These are phyloP conservation scores for Kodamaea kakaduensis DNA, from an alignment of 805 yeast genomes.

Conservation along the genomic window DNA sequence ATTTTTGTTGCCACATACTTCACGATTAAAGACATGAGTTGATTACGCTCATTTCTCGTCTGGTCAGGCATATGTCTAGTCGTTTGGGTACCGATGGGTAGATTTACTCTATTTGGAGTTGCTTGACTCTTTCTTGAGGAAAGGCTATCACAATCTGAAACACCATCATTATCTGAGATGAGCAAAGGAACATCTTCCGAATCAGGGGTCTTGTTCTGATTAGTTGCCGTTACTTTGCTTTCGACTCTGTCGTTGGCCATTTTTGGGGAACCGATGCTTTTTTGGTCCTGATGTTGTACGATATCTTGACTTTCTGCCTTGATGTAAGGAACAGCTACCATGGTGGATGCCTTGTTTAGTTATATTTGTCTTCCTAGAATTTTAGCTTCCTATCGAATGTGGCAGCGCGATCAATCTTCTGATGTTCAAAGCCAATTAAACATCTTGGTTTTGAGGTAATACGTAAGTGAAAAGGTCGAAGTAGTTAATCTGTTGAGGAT, in stretches of 20 bases:
- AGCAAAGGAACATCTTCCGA: slow-evolving; percentile 31
- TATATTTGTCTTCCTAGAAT: neutral
- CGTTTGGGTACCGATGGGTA: neutral
- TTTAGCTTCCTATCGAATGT: neutral
- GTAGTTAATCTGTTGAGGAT: slow-evolving; percentile 5
- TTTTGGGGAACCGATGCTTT: neutral
- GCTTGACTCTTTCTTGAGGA: slow-evolving; percentile 9
- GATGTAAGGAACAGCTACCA: slow-evolving; percentile 2
- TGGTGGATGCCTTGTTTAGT: neutral
- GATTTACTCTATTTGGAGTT: neutral
- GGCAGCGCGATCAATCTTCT: neutral
- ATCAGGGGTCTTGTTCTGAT: slow-evolving; percentile 4
- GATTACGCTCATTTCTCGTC: slow-evolving; percentile 30
- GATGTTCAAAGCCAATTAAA: neutral
- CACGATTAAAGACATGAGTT: slow-evolving; percentile 40
- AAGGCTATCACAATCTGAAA: slow-evolving; percentile 25
- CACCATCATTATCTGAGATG: slow-evolving; percentile 30
- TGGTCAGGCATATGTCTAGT: slow-evolving; percentile 13
- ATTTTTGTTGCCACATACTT: slow-evolving; percentile 42
- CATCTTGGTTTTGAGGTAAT: slow-evolving; percentile 1
- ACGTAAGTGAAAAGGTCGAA: neutral
- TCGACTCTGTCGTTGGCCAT: neutral
- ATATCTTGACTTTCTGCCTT: neutral
- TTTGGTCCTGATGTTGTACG: neutral
- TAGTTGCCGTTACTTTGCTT: neutral